Evolutionary conservation across 352 stramenopile species (phyloP).

Genomic region (Globisporangium cystogenes): DNA sequence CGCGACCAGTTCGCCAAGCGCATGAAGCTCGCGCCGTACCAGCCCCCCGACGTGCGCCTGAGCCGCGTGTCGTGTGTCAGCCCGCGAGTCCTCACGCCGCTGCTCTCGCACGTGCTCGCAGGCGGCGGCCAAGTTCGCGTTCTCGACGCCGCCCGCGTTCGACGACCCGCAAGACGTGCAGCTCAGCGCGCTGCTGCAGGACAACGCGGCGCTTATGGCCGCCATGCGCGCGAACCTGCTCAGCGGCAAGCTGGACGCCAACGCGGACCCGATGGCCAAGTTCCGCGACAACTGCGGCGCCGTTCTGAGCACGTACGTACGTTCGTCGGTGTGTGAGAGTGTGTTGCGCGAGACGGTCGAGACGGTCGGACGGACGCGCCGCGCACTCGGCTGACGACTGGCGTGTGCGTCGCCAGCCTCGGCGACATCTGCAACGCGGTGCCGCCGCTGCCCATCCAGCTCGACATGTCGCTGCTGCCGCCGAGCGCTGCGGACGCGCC

Average conservation of each 20-base stretch:
- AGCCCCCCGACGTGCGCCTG: constrained; percentile 18
- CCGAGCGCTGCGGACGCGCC: constrained; percentile 4
- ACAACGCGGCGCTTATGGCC: constrained; percentile 60
- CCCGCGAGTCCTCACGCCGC: neutral
- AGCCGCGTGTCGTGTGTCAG: too few species aligned
- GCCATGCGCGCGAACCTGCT: constrained; percentile 68
- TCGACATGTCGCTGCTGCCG: constrained; percentile 66
- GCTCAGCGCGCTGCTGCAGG: constrained; percentile 49
- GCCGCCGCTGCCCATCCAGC: constrained; percentile 52
- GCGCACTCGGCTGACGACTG: too few species aligned
- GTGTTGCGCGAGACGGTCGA: too few species aligned
- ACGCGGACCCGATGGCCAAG: constrained; percentile 47
- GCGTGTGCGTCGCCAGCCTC: constrained; percentile 27
- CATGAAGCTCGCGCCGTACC: constrained; percentile 56
- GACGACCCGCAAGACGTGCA: constrained; percentile 31
- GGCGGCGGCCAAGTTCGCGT: constrained; percentile 3
- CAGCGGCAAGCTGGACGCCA: constrained; percentile 46
- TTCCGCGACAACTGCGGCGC: constrained; percentile 67
- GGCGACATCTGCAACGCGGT: constrained; percentile 55
- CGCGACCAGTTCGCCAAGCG: constrained; percentile 38
- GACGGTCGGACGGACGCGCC: too few species aligned
- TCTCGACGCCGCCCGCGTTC: neutral
- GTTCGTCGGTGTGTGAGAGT: neutral
- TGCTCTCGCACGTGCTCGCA: neutral
- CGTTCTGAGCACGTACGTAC: constrained; percentile 55